Evolutionary conservation across 2,329 filamentous ascomycete species (phyloP).

Genomic region (Trichoderma harzianum): DNA sequence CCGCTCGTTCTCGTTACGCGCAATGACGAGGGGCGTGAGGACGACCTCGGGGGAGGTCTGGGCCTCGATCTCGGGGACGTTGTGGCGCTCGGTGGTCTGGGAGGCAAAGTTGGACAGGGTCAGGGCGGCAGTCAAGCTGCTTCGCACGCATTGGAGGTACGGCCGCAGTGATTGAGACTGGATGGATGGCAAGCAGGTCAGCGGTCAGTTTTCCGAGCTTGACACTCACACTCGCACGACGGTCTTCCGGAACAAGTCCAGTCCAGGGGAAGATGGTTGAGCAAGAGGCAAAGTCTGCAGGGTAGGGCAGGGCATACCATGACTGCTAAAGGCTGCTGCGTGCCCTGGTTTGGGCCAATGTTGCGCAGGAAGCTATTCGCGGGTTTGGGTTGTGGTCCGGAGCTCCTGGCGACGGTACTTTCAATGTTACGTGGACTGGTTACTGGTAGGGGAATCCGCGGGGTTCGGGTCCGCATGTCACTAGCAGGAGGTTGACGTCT

Average conservation of each 20-base stretch:
- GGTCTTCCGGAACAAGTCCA: background rate
- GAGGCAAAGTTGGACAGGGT: conserved; percentile 92
- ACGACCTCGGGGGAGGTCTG: conserved; percentile 90
- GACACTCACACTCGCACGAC: background rate
- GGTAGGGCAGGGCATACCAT: conserved; percentile 1
- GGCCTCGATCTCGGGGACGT: conserved; percentile 96
- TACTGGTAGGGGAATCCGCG: conserved; percentile 10
- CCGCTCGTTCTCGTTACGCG: conserved; percentile 88
- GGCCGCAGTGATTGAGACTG: conserved; percentile 95
- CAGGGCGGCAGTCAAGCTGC: conserved; percentile 88
- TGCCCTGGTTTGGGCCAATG: conserved; percentile 7
- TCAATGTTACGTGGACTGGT: background rate
- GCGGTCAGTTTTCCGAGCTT: conserved; percentile 8
- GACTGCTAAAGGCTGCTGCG: conserved; percentile 12
- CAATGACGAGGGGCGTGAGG: conserved; percentile 83
- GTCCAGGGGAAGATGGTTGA: too few species aligned
- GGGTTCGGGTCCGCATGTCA: conserved; percentile 8
- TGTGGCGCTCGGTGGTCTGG: conserved; percentile 93
- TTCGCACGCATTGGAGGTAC: conserved; percentile 93
- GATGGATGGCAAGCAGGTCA: background rate
- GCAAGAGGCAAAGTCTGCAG: background rate
- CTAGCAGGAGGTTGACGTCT: conserved; percentile 16
- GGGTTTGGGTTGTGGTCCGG: conserved; percentile 1
- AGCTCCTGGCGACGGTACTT: background rate
- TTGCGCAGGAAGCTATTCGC: conserved; percentile 10